Evolutionary conservation across 2,329 filamentous ascomycete genomes (phyloP).

Genomic region (Aureobasidium sp.): DNA sequence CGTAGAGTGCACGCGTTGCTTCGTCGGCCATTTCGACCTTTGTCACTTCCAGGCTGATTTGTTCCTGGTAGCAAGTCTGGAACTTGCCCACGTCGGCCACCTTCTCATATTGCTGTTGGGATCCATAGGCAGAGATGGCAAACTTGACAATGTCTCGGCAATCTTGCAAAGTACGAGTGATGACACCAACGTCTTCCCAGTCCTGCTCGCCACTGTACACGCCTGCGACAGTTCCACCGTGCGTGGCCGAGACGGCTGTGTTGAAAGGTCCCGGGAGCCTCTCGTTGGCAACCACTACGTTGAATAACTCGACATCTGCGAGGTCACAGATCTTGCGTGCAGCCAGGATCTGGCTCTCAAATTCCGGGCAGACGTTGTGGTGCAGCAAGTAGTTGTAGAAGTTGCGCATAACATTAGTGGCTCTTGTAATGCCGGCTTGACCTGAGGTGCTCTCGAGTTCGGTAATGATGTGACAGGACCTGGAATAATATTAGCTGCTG

Average conservation of each 20-base stretch:
- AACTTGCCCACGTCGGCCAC: slow-evolving; percentile 27
- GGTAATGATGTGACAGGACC: slow-evolving; percentile 6
- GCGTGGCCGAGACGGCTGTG: slow-evolving; percentile 59
- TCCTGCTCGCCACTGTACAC: slow-evolving; percentile 33
- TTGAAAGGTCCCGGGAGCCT: slow-evolving; percentile 74
- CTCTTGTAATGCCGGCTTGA: slow-evolving; percentile 25
- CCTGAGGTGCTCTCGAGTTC: background rate
- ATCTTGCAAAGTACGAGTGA: slow-evolving; percentile 37
- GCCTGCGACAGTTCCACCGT: slow-evolving; percentile 49
- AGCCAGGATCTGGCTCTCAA: slow-evolving; percentile 56
- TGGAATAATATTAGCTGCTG: background rate
- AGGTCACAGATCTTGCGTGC: slow-evolving; percentile 61
- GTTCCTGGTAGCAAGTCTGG: slow-evolving; percentile 40
- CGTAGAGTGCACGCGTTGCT: slow-evolving; percentile 43
- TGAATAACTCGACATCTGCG: slow-evolving; percentile 60
- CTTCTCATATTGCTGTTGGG: slow-evolving; percentile 23
- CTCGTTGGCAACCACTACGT: slow-evolving; percentile 45
- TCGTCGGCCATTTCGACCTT: slow-evolving; percentile 42
- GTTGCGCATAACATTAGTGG: slow-evolving; percentile 63
- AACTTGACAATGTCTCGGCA: slow-evolving; percentile 46
- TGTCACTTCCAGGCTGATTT: slow-evolving; percentile 55
- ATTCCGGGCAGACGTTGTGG: slow-evolving; percentile 82
- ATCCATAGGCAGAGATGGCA: slow-evolving; percentile 42
- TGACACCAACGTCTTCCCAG: slow-evolving; percentile 33
- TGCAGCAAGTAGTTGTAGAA: slow-evolving; percentile 83